phyloP scores from a whole-genome alignment of 306 rosid species.

The Quercus dentata region DNA sequence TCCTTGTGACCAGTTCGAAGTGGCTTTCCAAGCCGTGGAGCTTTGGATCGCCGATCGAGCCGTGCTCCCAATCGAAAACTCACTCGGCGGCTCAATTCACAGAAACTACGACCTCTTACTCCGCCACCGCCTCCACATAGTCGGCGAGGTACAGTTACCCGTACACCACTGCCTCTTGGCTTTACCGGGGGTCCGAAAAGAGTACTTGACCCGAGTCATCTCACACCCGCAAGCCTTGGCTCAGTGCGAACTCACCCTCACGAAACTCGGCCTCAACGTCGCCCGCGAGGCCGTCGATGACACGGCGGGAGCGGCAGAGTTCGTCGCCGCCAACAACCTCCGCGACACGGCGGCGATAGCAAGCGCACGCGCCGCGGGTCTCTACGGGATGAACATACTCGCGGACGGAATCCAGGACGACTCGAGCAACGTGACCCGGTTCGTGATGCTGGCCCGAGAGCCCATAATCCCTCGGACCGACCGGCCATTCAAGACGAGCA shows the following conservation, averaged over 20 bases:
- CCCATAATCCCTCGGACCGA: slow-evolving; percentile 89
- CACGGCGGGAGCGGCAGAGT: slow-evolving; percentile 93
- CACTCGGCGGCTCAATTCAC: slow-evolving; percentile 97
- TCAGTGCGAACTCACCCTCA: slow-evolving; percentile 79
- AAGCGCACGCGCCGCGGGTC: slow-evolving; percentile 77
- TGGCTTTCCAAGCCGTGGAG: slow-evolving; percentile 93
- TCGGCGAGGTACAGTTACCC: slow-evolving; percentile 87
- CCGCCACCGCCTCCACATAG: slow-evolving; percentile 97
- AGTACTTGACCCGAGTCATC: slow-evolving; percentile 72
- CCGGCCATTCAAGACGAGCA: slow-evolving; percentile 90
- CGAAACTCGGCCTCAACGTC: slow-evolving; percentile 82
- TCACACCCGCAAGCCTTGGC: slow-evolving; percentile 94
- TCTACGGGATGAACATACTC: slow-evolving; percentile 65
- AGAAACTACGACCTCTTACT: slow-evolving; percentile 93
- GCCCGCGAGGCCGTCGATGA: slow-evolving; percentile 93
- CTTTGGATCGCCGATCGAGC: slow-evolving; percentile 98
- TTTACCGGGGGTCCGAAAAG: slow-evolving; percentile 74
- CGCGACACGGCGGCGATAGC: slow-evolving; percentile 93
- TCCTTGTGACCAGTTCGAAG: slow-evolving; percentile 97
- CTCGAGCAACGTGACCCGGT: slow-evolving; percentile 85
- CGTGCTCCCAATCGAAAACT: slow-evolving; percentile 79
- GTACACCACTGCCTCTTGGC: slow-evolving; percentile 97
- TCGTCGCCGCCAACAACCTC: slow-evolving; percentile 55
- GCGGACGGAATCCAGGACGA: slow-evolving; percentile 94
- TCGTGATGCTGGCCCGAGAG: slow-evolving; percentile 91